Conservation (phyloP, 1,284 basidiomycete genomes). For the Sporisorium reilianum region DNA sequence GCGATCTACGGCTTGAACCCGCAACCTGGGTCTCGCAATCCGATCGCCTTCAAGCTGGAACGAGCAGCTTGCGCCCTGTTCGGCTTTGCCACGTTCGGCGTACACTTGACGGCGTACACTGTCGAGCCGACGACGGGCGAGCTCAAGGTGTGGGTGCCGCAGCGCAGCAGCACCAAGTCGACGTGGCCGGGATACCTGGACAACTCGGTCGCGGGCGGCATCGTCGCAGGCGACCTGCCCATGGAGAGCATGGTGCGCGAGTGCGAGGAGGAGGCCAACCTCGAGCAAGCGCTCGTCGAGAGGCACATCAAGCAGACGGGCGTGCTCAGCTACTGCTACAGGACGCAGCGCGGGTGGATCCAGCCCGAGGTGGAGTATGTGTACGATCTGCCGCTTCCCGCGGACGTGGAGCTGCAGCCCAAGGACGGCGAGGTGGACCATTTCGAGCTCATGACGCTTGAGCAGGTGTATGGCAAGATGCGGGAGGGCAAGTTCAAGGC, state of each 20-base stretch:
- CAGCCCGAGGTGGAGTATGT: conserved; percentile 68
- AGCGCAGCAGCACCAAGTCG: conserved; percentile 84
- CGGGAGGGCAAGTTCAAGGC: conserved; percentile 80
- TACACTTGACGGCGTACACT: conserved; percentile 78
- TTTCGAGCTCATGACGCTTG: conserved; percentile 74
- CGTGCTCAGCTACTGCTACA: conserved; percentile 73
- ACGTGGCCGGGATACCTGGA: conserved; percentile 74
- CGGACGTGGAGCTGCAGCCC: conserved; percentile 76
- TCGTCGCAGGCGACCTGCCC: conserved; percentile 77
- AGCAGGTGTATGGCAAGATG: conserved; percentile 59
- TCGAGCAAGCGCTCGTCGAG: conserved; percentile 76
- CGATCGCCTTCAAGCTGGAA: conserved; percentile 85
- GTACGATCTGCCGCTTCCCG: conserved; percentile 62
- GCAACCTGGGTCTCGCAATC: conserved; percentile 22
- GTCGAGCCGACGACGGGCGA: conserved; percentile 34
- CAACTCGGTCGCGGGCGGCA: conserved; percentile 73
- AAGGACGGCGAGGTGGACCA: conserved; percentile 92
- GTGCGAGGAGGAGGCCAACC: conserved; percentile 89
- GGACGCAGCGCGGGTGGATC: conserved; percentile 74
- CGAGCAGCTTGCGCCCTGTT: conserved; percentile 88
- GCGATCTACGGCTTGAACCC: conserved; percentile 55
- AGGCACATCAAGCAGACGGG: conserved; percentile 73
- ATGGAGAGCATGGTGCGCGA: conserved; percentile 89
- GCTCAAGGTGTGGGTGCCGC: conserved; percentile 84
- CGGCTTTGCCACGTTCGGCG: conserved; percentile 87